A percentile compares a stretch with the other conserved stretches of the same genome.
phyloP scores from a whole-genome alignment of 2,329 filamentous ascomycete genomes.

The Penicillium verrucosum region DNA sequence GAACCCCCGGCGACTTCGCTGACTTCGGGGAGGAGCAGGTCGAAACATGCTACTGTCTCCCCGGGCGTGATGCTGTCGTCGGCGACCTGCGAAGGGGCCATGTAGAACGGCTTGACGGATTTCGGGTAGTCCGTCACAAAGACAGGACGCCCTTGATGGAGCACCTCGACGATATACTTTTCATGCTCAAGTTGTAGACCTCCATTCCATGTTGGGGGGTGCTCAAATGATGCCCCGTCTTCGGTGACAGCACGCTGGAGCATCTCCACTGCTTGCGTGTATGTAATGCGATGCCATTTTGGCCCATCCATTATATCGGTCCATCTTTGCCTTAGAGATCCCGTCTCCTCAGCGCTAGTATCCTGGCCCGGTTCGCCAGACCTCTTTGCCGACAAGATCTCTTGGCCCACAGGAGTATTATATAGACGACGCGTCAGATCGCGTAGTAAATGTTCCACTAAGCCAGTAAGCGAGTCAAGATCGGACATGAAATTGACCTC shows the following conservation, averaged over 20 bases:
- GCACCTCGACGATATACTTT: slow-evolving; percentile 69
- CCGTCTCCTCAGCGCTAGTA: slow-evolving; percentile 26
- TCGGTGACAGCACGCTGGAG: slow-evolving; percentile 59
- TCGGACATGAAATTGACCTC: slow-evolving; percentile 76
- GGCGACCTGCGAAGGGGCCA: slow-evolving; percentile 54
- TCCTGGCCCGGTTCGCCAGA: slow-evolving; percentile 44
- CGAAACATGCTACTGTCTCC: slow-evolving; percentile 80
- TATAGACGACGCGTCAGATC: slow-evolving; percentile 52
- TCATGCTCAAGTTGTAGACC: slow-evolving; percentile 91
- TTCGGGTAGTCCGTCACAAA: slow-evolving; percentile 95
- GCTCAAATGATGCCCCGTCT: slow-evolving; percentile 57
- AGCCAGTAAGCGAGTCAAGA: slow-evolving; percentile 68
- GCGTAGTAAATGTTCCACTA: slow-evolving; percentile 76
- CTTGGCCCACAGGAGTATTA: slow-evolving; percentile 51
- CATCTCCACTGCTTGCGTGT: slow-evolving; percentile 69
- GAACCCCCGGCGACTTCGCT: slow-evolving; percentile 87
- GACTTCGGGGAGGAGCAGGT: slow-evolving; percentile 79
- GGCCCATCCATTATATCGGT: slow-evolving; percentile 55
- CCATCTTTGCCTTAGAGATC: slow-evolving; percentile 66
- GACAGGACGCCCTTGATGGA: slow-evolving; percentile 66
- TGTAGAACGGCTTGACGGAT: slow-evolving; percentile 88
- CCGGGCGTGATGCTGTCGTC: slow-evolving; percentile 12
- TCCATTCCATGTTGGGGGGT: slow-evolving; percentile 65
- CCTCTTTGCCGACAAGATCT: slow-evolving; percentile 52
- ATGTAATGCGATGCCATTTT: slow-evolving; percentile 78